Evolutionary conservation across 2,329 filamentous ascomycete genomes (phyloP).

Genomic region (Hymenoscyphus fraxineus): DNA sequence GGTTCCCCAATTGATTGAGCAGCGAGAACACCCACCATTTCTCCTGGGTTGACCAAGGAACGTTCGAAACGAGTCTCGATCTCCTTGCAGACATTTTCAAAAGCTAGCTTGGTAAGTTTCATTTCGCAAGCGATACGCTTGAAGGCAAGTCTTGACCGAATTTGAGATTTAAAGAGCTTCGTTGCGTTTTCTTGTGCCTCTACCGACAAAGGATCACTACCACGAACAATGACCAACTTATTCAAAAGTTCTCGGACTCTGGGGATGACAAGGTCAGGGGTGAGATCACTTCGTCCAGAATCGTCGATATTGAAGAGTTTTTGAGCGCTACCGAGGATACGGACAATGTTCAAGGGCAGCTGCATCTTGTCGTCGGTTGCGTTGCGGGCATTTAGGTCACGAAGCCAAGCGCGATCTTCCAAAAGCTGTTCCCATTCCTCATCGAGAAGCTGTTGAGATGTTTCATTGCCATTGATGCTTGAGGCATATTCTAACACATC

Average conservation of each 20-base stretch:
- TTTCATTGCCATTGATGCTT: slow-evolving; percentile 82
- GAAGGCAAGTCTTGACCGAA: slow-evolving; percentile 86
- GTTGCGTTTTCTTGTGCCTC: slow-evolving; percentile 90
- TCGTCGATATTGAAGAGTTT: slow-evolving; percentile 88
- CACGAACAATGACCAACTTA: slow-evolving; percentile 80
- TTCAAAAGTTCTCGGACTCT: slow-evolving; percentile 71
- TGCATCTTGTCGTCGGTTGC: slow-evolving; percentile 85
- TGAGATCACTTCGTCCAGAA: slow-evolving; percentile 79
- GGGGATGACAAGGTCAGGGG: slow-evolving; percentile 82
- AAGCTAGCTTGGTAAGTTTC: slow-evolving; percentile 83
- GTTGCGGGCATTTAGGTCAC: slow-evolving; percentile 61
- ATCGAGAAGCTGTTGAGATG: slow-evolving; percentile 81
- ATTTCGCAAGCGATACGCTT: slow-evolving; percentile 86
- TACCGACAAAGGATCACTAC: slow-evolving; percentile 72
- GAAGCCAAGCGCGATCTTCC: slow-evolving; percentile 71
- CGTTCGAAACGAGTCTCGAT: slow-evolving; percentile 84
- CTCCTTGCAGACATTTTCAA: slow-evolving; percentile 88
- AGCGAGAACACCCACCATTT: slow-evolving; percentile 97
- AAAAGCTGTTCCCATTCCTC: slow-evolving; percentile 78
- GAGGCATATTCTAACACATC: slow-evolving; percentile 81
- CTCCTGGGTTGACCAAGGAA: slow-evolving; percentile 83
- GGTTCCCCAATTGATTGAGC: slow-evolving; percentile 98
- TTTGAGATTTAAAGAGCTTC: slow-evolving; percentile 83
- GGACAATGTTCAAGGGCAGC: slow-evolving; percentile 83
- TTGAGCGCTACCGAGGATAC: slow-evolving; percentile 87